Evolutionary conservation across 768 basidiomycete genomes (phyloP), one percentile per base, ranked within the genome.

Genomic region (Suillus bovinus): DNA sequence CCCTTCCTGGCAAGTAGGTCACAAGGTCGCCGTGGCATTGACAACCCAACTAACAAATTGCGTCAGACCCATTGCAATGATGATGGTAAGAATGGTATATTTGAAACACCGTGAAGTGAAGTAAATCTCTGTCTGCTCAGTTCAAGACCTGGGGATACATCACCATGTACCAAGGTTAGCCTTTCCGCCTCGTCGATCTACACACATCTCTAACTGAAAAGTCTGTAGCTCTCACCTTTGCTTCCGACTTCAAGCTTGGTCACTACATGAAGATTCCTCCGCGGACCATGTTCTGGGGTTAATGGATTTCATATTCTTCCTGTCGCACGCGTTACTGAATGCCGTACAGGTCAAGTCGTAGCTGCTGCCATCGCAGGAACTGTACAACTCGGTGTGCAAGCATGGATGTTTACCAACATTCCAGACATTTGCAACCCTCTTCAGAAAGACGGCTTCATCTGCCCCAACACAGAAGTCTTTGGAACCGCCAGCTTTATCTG

Each of bases 401-500:
- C 72, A 3, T 82, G 82, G 81, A 74, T 79, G 75, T 79, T 80
- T 70, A 64, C 72, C 14, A 74, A 83, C 63, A 79, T 84, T 68
- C 62, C 70, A 22, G 72, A 75, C 46, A 76, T 84, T 59, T 84
- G 82, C 71, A 38, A 66, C 13, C 71, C 77, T 8, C 64, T 77
- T 54, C 85, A 90, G 73, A 76, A 71, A 67, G 81, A 87, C 67
- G 82, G 84, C 22, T 92, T 91, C 74, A 87, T 84, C 60, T 93
- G 91, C 71, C 89, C 90, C 0, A 72, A 62, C 14, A 88, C 88
- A 6, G 79, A 86, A 63, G 88, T 91, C 9, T 93, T 93, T 72
- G 90, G 89, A 41, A 90, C 89, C 3, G 91, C 91, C 24, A 86
- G 85, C 62, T 83, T 94, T 64, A 83, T 93, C 65, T 92, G 87